Conservation (phyloP, 2,329 filamentous ascomycete genomes). For the Akanthomyces lecanii region DNA sequence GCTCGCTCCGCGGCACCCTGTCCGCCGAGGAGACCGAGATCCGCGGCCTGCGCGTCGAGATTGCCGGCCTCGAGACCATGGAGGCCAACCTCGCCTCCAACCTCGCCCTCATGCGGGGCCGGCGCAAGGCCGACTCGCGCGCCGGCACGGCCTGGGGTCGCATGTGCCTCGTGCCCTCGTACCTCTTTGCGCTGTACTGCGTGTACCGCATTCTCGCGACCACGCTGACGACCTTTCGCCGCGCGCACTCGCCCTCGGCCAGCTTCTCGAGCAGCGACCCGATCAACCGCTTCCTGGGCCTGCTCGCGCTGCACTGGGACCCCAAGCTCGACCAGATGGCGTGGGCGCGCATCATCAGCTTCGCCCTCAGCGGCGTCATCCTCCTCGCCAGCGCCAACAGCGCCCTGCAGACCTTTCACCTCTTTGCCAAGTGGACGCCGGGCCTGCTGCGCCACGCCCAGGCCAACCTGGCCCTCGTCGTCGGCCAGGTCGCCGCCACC, state of each 20-base stretch:
- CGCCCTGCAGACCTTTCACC: constrained; percentile 77
- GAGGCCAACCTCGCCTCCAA: constrained; percentile 64
- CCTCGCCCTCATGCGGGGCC: constrained; percentile 58
- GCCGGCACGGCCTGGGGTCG: constrained; percentile 65
- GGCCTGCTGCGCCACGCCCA: constrained; percentile 67
- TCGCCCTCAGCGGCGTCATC: constrained; percentile 77
- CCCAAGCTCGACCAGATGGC: constrained; percentile 75
- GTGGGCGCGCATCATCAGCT: constrained; percentile 82
- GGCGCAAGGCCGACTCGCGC: constrained; percentile 60
- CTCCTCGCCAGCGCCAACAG: constrained; percentile 76
- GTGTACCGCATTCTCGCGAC: constrained; percentile 77
- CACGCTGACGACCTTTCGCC: constrained; percentile 61
- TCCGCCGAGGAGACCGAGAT: constrained; percentile 57
- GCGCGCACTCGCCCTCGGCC: constrained; percentile 39
- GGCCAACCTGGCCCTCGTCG: constrained; percentile 72
- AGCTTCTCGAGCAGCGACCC: constrained; percentile 69
- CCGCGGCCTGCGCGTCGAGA: constrained; percentile 64
- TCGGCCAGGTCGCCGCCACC: constrained; percentile 76
- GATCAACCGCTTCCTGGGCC: constrained; percentile 75
- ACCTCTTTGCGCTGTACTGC: constrained; percentile 76
- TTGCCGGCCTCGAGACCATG: constrained; percentile 77
- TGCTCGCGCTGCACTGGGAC: constrained; percentile 80
- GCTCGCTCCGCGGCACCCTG: constrained; percentile 60
- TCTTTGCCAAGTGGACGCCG: constrained; percentile 73
- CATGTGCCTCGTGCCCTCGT: constrained; percentile 57